Evolutionary conservation across 2,329 filamentous ascomycete species (phyloP).

Genomic region (Cryphonectria carpinicola): DNA sequence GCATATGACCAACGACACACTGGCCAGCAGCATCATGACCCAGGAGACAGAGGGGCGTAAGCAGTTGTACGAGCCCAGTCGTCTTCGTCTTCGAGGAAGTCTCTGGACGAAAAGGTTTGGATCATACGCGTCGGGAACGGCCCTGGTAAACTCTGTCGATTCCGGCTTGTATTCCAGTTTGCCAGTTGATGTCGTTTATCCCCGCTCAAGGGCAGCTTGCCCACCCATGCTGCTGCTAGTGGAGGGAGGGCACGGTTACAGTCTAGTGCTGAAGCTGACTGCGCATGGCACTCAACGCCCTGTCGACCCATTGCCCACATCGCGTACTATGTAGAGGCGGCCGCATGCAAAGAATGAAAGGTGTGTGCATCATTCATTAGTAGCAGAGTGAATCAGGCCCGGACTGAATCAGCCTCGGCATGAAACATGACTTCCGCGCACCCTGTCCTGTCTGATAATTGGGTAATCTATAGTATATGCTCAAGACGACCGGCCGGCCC

Average conservation of each 20-base stretch:
- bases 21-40: constrained; percentile 16
- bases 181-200: constrained; percentile 23
- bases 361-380: constrained; percentile 10
- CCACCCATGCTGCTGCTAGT: constrained; percentile 21
- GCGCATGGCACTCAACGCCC: constrained; percentile 17
- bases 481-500: constrained; percentile 6
- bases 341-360: background rate
- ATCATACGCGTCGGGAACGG: constrained; percentile 19
- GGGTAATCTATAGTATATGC: constrained; percentile 17
- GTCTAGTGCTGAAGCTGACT: constrained; percentile 26
- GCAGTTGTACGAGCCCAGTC: constrained; percentile 15
- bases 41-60: background rate
- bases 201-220: constrained; percentile 18
- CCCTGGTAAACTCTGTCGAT: constrained; percentile 17
- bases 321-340: constrained; percentile 8
- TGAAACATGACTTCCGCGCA: constrained; percentile 15
- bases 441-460: constrained; percentile 21
- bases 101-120: constrained; percentile 14
- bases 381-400: constrained; percentile 17
- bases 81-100: constrained; percentile 19
- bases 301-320: constrained; percentile 15
- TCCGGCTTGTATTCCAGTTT: constrained; percentile 30
- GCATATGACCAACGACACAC: background rate
- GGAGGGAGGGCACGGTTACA: constrained; percentile 21
- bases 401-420: constrained; percentile 20